phyloP scores from a whole-genome alignment of 1,139 yeast genomes.

The Pichia inconspicua region DNA sequence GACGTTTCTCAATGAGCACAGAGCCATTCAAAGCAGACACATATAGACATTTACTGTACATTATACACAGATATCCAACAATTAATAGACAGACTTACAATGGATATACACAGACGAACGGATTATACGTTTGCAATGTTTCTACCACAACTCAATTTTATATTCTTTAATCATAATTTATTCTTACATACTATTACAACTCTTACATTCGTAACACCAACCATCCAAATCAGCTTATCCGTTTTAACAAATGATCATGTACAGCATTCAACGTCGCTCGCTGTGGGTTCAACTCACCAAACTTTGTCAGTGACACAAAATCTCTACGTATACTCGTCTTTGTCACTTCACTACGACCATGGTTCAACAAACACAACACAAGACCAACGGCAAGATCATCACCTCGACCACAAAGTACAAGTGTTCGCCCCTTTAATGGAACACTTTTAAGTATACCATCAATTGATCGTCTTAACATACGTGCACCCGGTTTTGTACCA shows the following conservation, averaged over 20 bases:
- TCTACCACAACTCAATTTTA: no score
- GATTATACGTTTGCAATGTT: no score
- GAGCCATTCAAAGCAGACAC: no score
- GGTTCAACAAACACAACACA: slow-evolving; percentile 38
- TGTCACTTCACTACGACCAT: slow-evolving; percentile 8
- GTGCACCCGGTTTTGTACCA: not conserved
- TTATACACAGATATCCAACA: no score
- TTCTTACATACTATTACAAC: not conserved
- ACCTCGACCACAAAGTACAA: slow-evolving; percentile 58
- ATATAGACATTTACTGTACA: no score
- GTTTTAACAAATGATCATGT: slow-evolving; percentile 21
- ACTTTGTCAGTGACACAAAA: slow-evolving; percentile 42
- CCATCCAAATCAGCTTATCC: not conserved
- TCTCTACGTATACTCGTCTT: slow-evolving; percentile 54
- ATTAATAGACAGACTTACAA: no score
- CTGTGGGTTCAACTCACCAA: slow-evolving; percentile 58
- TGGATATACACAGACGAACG: no score
- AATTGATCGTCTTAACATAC: not conserved
- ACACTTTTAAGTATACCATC: not conserved
- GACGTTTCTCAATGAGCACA: no score
- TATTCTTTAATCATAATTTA: no score
- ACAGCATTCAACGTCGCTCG: slow-evolving; percentile 58
- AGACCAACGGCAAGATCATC: slow-evolving; percentile 60
- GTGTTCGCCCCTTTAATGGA: slow-evolving; percentile 16
- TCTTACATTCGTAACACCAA: no score